phyloP scores from a whole-genome alignment of 805 yeast species.

The Candida khao-thaluensis region DNA sequence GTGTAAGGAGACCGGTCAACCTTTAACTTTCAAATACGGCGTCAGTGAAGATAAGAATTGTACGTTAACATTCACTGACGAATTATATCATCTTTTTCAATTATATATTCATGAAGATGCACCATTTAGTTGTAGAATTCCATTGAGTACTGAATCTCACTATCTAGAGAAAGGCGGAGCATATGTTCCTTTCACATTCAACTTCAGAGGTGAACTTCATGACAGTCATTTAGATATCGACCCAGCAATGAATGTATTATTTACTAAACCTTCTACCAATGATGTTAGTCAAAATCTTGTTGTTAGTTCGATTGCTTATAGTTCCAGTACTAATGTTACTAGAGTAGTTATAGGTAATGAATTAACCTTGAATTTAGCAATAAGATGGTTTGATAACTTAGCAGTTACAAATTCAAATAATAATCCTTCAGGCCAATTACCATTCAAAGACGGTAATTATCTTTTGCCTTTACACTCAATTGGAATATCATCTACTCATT shows the following conservation, averaged over 20 bases:
- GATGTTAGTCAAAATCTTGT: constrained; percentile 36
- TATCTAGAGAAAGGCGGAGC: constrained; percentile 45
- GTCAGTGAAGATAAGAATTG: constrained; percentile 54
- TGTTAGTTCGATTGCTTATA: constrained; percentile 56
- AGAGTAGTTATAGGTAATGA: constrained; percentile 66
- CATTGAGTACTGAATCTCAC: constrained; percentile 45
- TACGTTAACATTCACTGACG: constrained; percentile 61
- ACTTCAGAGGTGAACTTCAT: constrained; percentile 64
- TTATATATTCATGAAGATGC: constrained; percentile 74
- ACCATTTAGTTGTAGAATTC: constrained; percentile 68
- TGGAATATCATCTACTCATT: constrained; percentile 25
- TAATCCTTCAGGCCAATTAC: constrained; percentile 21
- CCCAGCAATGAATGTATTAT: constrained; percentile 50
- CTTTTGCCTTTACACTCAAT: constrained; percentile 32
- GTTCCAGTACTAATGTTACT: constrained; percentile 60
- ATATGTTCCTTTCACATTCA: constrained; percentile 58
- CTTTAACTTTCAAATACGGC: constrained; percentile 56
- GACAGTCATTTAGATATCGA: constrained; percentile 71
- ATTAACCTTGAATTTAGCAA: constrained; percentile 55
- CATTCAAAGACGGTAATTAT: constrained; percentile 42
- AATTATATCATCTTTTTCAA: constrained; percentile 69
- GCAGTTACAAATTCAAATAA: constrained; percentile 8
- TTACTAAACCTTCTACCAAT: constrained; percentile 36
- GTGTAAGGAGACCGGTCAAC: constrained; percentile 64
- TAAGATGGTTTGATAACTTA: constrained; percentile 50